Evolutionary conservation across 768 basidiomycete genomes (phyloP), one percentile per base, ranked within the genome.

Genomic region (Russula sp.): DNA sequence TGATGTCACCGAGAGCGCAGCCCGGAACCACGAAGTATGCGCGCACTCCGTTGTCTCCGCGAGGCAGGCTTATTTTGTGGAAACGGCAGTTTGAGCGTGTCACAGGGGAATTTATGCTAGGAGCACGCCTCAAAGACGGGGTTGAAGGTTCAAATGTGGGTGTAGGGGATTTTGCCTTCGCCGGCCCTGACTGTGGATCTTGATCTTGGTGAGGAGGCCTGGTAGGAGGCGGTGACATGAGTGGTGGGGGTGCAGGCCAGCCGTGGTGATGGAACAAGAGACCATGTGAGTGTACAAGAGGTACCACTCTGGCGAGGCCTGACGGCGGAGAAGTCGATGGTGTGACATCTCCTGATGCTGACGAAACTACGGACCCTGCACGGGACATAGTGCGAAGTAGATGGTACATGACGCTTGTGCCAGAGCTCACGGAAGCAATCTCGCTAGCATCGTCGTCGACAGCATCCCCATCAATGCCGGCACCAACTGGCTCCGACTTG

Each of bases 21-120:
- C 85, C 85, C 0, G 87, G 87, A 6, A 87, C 84, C 35, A 87
- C 77, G 73, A 89, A 89, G 66, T 69, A 79, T n/a, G 85, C 73
- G 7, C 82, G 80, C 37, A 77, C 77, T 4, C 80, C 79, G 35
- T 77, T 75, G 57, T 84, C 82, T 59, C 80, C 79, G 44, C 74
- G 75, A 1, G 85, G 85, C 22, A 89, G 70, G 65, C 84, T 85
- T 68, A 89, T 84, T 63, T 80, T 83, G 69, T 84, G 86, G 71
- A 84, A 89, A 45, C 84, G 83, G 67, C 87, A 89, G 57, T 87
- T 79, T 4, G 87, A 87, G 6, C 87, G 81, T 16, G 86, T 87
- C 7, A 83, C 79, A 0, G 83, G 84, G 2, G 84, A 79, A 58
- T 73, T 77, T 13, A 73, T 59, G 49, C 39, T 59, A 20, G 51